Evolutionary conservation across 768 basidiomycete genomes (phyloP), one percentile per base, ranked within the genome.

Genomic region (Panus rudis): DNA sequence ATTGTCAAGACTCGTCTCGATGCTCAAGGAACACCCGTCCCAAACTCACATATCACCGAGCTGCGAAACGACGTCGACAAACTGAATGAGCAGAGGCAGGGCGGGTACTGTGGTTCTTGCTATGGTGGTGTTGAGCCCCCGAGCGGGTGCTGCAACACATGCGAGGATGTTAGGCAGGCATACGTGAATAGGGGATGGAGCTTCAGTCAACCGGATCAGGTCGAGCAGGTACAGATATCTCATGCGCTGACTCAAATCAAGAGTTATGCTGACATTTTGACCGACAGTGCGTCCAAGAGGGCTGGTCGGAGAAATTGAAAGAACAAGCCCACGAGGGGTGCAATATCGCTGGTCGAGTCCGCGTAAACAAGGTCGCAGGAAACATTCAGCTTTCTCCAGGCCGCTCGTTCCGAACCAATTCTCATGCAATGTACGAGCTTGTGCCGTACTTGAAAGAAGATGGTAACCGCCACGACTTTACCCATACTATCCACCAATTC

Each of bases 331-430:
- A 79, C 40, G 96, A 99, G 55, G 96, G 96, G 0, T 99, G 96
- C 71, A 93, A 92, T 62, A 71, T 98, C 49, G 79, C 82, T 19
- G 96, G 96, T 33, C 81, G 82, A 42, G 78, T 99, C 47, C 86
- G 85, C 43, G 90, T 98, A 43, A 98, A 98, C 76, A 96, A 97
- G 64, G 94, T 97, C 50, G 76, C 92, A 50, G 92, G 94, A 43
- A 96, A 90, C 65, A 86, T 97, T 61, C 89, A 96, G 59, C 76
- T 98, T 54, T 92, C 90, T 4, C 93, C 92, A 1, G 96, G 96
- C 23, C 78, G 84, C 33, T 90, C 91, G n/a, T 99, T 93, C 84
- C 92, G 93, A 62, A 73, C 79, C 32, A 83, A 81, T 57, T 67
- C 74, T 41, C 79, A 84, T 49, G 79, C 88, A 62, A 71, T 88